These are phyloP conservation scores for Zalaria sp. DNA, from an alignment of 2,329 filamentous ascomycete species.

Conservation along the genomic window DNA sequence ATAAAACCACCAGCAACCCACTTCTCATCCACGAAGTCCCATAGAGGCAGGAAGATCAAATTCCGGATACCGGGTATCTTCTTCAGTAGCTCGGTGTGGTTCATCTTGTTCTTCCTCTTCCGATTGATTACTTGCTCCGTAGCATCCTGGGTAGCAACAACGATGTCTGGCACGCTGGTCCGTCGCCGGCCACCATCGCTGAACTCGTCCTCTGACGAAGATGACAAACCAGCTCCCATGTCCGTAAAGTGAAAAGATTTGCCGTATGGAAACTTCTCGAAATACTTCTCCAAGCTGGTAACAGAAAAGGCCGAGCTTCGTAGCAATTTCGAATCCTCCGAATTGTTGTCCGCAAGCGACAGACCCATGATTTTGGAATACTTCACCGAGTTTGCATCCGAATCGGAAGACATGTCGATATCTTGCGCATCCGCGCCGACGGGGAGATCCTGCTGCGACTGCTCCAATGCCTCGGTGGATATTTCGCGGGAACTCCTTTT, in stretches of 20 bases:
- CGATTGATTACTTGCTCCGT: slow-evolving; percentile 7
- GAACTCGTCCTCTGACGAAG: slow-evolving; percentile 13
- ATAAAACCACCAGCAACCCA: slow-evolving; percentile 20
- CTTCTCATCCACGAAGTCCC: slow-evolving; percentile 30
- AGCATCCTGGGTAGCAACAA: slow-evolving; percentile 1
- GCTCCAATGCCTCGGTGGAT: too few relatives aligned
- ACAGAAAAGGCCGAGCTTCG: slow-evolving; percentile 2
- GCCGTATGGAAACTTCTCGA: slow-evolving; percentile 12
- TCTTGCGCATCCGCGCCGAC: neutral
- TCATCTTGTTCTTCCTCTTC: slow-evolving; percentile 21
- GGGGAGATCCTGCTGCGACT: too few relatives aligned
- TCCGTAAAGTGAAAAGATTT: slow-evolving; percentile 14
- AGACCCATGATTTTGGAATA: slow-evolving; percentile 2
- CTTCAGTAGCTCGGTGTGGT: slow-evolving; percentile 20
- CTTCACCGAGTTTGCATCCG: slow-evolving; percentile 1
- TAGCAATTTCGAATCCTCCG: slow-evolving; percentile 2
- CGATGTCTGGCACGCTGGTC: too few relatives aligned
- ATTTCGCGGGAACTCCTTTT: too few relatives aligned
- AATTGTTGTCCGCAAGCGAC: slow-evolving; percentile 1
- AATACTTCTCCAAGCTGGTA: slow-evolving; percentile 14
- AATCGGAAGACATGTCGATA: slow-evolving; percentile 3
- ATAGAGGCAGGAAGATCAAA: slow-evolving; percentile 37
- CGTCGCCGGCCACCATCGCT: neutral
- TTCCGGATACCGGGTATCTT: slow-evolving; percentile 15
- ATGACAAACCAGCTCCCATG: slow-evolving; percentile 8